Conservation (phyloP, 352 stramenopile genomes). For the Phytopythium vexans region DNA sequence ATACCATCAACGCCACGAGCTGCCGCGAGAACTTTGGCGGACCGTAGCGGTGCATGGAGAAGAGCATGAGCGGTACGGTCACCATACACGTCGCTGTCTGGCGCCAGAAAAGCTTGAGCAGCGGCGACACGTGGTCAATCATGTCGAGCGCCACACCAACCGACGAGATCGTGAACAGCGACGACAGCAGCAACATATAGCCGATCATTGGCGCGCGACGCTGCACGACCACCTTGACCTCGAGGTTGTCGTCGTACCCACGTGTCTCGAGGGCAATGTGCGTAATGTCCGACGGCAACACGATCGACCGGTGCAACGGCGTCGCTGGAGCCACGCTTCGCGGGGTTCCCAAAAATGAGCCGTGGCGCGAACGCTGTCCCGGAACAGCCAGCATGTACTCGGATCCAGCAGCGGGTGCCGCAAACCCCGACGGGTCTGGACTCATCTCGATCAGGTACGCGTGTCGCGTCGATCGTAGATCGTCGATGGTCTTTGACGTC, state of each 20-base stretch:
- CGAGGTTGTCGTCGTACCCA: conserved; percentile 63
- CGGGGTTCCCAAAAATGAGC: conserved; percentile 15
- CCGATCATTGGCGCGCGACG: conserved; percentile 64
- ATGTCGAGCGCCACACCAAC: conserved; percentile 77
- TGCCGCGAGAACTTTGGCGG: conserved; percentile 25
- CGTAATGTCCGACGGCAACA: conserved; percentile 68
- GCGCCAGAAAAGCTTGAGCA: conserved; percentile 88
- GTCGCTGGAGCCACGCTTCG: conserved; percentile 25
- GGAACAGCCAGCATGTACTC: conserved; percentile 76
- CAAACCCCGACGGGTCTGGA: conserved; percentile 37
- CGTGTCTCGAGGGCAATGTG: conserved; percentile 71
- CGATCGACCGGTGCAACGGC: conserved; percentile 22
- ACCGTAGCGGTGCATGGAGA: conserved; percentile 32
- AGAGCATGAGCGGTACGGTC: conserved; percentile 44
- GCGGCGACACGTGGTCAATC: conserved; percentile 42
- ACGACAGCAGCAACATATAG: conserved; percentile 61
- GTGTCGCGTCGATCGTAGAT: conserved; percentile 45
- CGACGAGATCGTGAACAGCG: conserved; percentile 73
- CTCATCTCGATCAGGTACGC: conserved; percentile 84
- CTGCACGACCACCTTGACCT: conserved; percentile 70
- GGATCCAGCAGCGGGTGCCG: conserved; percentile 29
- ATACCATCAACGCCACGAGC: conserved; percentile 37
- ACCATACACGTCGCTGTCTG: conserved; percentile 64
- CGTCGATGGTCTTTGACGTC: conserved; percentile 48
- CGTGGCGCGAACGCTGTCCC: conserved; percentile 17